Conservation (phyloP, 345 rosid species). For the Firmiana major region DNA sequence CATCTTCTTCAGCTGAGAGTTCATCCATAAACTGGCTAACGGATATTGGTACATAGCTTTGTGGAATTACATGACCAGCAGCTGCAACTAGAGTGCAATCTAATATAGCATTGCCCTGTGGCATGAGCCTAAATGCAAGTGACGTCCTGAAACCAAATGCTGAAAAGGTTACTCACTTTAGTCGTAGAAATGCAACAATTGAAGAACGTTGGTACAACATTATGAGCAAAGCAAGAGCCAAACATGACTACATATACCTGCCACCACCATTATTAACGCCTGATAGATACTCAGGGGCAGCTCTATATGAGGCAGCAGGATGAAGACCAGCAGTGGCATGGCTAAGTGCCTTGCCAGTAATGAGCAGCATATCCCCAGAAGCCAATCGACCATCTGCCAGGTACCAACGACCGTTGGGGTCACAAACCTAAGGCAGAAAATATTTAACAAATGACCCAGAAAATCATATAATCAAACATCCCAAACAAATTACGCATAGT, state of each 20-base stretch:
- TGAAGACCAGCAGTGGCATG: conserved; percentile 96
- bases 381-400: conserved; percentile 74
- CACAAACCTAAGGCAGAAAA: conserved; percentile 68
- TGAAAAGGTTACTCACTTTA: conserved; percentile 13
- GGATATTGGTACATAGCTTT: conserved; percentile 84
- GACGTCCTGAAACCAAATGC: conserved; percentile 55
- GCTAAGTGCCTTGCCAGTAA: conserved; percentile 92
- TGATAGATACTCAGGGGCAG: conserved; percentile 47
- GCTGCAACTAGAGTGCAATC: conserved; percentile 94
- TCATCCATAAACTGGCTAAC: conserved; percentile 99
- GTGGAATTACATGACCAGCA: conserved; percentile 95
- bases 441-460: conserved; percentile 12
- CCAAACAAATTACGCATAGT: background rate
- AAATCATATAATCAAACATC: conserved; percentile 4
- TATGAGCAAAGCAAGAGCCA: conserved; percentile 5
- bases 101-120: conserved; percentile 88
- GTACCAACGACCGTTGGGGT: conserved; percentile 96
- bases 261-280: conserved; percentile 63
- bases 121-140: conserved; percentile 89
- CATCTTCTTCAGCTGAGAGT: conserved; percentile 92
- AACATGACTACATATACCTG: conserved; percentile 46
- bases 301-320: conserved; percentile 73
- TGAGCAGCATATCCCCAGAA: conserved; percentile 73
- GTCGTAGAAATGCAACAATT: background rate
- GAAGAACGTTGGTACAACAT: conserved; percentile 6